Conservation (phyloP, 805 yeast species). For the Candida oleophila region DNA sequence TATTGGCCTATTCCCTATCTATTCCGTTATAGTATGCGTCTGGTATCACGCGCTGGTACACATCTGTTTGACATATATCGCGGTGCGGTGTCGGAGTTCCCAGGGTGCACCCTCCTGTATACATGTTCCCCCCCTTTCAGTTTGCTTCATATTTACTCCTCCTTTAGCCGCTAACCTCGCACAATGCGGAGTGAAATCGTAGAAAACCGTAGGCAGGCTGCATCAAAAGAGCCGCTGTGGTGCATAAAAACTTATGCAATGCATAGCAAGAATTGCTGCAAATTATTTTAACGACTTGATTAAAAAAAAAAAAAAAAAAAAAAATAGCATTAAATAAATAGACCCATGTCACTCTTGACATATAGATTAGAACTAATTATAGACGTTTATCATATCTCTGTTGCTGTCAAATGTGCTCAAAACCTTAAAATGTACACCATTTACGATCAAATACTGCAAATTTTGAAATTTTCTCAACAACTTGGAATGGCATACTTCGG, state of each 20-base stretch:
- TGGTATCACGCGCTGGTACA: neutral
- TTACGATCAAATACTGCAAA: slow-evolving; percentile 5
- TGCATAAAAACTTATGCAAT: no score
- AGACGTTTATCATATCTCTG: neutral
- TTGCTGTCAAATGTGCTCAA: neutral
- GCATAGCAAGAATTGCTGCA: neutral
- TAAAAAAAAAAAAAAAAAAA: neutral
- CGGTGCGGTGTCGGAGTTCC: neutral
- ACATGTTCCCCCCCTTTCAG: neutral
- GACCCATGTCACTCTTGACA: no score
- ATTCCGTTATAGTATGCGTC: no score
- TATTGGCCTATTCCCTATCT: no score
- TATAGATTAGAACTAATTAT: neutral
- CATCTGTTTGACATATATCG: neutral
- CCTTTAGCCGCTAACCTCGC: no score
- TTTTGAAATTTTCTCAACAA: neutral
- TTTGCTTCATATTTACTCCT: neutral
- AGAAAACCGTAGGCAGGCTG: neutral
- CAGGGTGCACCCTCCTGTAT: neutral
- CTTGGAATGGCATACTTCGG: neutral
- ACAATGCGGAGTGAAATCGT: neutral
- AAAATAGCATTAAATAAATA: no score
- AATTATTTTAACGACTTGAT: no score
- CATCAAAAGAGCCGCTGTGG: no score
- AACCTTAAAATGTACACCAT: slow-evolving; percentile 7